A percentile compares a stretch with the other conserved stretches of the same genome.
Evolutionary conservation across 306 rosid genomes (phyloP).

Genomic region (Castanea crenata): DNA sequence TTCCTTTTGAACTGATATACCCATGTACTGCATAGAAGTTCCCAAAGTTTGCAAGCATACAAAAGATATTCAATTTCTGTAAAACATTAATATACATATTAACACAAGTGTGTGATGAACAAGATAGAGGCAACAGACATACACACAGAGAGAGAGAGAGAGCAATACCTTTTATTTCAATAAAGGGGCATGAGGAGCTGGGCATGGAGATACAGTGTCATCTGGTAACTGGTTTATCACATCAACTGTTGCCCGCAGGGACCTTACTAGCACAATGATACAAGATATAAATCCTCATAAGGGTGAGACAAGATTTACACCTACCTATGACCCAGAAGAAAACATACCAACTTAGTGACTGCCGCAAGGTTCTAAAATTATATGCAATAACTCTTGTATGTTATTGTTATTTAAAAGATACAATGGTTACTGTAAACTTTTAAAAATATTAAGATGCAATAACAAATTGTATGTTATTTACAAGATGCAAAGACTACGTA

Average conservation of each 20-base stretch:
- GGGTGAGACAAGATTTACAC: too few species aligned
- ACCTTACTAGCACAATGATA: too few species aligned
- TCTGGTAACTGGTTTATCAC: slow-evolving; percentile 76
- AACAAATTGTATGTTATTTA: too few species aligned
- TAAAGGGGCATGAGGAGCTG: slow-evolving; percentile 79
- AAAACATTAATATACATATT: slow-evolving; percentile 3
- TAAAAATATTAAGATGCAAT: too few species aligned
- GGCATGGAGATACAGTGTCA: slow-evolving; percentile 77
- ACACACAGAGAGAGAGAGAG: background rate
- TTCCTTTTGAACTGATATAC: slow-evolving; percentile 21
- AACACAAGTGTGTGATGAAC: slow-evolving; percentile 2
- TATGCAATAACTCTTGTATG: too few species aligned
- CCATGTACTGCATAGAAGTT: slow-evolving; percentile 19
- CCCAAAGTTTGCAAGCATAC: background rate
- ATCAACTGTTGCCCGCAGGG: slow-evolving; percentile 57
- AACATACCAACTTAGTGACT: too few species aligned
- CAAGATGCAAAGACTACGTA: too few species aligned
- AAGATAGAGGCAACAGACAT: background rate
- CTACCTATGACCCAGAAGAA: too few species aligned
- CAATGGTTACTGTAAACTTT: too few species aligned
- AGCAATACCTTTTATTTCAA: slow-evolving; percentile 59
- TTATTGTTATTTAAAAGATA: too few species aligned
- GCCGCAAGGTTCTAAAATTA: too few species aligned
- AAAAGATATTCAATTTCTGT: slow-evolving; percentile 12
- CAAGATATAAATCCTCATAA: too few species aligned